Evolutionary conservation across 148 eudicot genomes (phyloP), one percentile per base, ranked within the genome.

Genomic region (Spergularia marina): DNA sequence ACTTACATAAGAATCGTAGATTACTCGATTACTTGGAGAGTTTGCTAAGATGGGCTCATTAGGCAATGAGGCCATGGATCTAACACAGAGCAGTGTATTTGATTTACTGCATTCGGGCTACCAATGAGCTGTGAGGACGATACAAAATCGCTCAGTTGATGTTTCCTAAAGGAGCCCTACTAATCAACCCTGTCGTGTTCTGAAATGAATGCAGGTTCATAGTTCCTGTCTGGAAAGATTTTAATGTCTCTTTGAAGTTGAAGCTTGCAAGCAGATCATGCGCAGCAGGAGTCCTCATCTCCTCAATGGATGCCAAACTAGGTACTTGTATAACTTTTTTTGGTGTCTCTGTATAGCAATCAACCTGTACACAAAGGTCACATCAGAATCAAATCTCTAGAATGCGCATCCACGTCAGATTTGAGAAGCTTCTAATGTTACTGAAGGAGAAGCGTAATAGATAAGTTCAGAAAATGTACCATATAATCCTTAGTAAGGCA

Each of bases 261-360:
- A 36, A 68, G 40, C 63, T 60, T 67, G 41, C 68, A 68, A 78
- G 12, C 12, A 79, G 68, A 49, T 69, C 85, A 34, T 52, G 79
- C 61, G 66, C 4, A 4, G 72, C 67, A 15, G 83, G 82, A 54
- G 89, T 80, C 78, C 91, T 87, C 97, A 91, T 84, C 66, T 78
- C 88, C 83, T 93, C 96, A 12, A 93, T 93, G 53, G 87, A 81
- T 77, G 77, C 85, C 83, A 88, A 44, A 74, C 90, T 93, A 2
- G 94, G 98, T 39, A 93, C 84, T 47, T 72, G 77, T 56, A 89
- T 73, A 18, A 40, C 75, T 76, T 82, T 82, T 73, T 76, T 84
- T 76, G 53, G 78, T 5, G 87, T 85, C 71, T 74, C 82, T 55
- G 39, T 66, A 63, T 82, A 55, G 70, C 73, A 71, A 76, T 91